Evolutionary conservation across 2,329 filamentous ascomycete genomes (phyloP).

Genomic region (Cladophialophora immunda): DNA sequence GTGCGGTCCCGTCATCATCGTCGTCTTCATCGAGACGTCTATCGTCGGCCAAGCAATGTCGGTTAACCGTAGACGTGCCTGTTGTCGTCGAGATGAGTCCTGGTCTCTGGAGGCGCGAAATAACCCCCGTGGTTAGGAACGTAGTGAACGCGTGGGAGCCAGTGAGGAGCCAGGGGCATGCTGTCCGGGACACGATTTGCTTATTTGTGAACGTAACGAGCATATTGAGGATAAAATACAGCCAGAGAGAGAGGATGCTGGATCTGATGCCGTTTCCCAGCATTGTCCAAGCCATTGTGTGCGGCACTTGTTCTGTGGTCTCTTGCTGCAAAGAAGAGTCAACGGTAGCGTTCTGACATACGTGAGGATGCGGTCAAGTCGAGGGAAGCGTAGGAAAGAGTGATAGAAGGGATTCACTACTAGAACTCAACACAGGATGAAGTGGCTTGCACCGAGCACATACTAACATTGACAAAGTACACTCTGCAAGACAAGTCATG

Average conservation of each 20-base stretch:
- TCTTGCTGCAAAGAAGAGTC: background rate
- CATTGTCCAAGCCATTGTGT: background rate
- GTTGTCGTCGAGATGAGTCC: background rate
- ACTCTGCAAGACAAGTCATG: background rate
- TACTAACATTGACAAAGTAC: background rate
- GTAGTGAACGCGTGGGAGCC: slow-evolving; percentile 27
- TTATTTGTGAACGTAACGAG: slow-evolving; percentile 32
- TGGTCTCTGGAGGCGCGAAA: background rate
- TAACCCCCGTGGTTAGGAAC: slow-evolving; percentile 15
- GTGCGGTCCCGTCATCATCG: background rate
- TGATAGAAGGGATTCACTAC: background rate
- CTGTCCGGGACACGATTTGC: slow-evolving; percentile 16
- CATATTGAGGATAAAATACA: slow-evolving; percentile 33
- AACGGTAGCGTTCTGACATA: background rate
- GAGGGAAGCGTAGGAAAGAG: background rate
- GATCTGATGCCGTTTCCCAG: slow-evolving; percentile 1
- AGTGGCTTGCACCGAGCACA: background rate
- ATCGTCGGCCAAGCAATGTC: background rate
- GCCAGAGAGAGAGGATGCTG: slow-evolving; percentile 9
- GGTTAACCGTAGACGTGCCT: background rate
- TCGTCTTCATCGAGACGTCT: background rate
- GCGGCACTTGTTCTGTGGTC: background rate
- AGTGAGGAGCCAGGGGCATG: slow-evolving; percentile 29
- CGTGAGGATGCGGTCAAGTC: background rate
- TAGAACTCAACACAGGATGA: background rate